Evolutionary conservation across 495 filamentous ascomycete genomes (phyloP).

Genomic region (Cercophora sp.): DNA sequence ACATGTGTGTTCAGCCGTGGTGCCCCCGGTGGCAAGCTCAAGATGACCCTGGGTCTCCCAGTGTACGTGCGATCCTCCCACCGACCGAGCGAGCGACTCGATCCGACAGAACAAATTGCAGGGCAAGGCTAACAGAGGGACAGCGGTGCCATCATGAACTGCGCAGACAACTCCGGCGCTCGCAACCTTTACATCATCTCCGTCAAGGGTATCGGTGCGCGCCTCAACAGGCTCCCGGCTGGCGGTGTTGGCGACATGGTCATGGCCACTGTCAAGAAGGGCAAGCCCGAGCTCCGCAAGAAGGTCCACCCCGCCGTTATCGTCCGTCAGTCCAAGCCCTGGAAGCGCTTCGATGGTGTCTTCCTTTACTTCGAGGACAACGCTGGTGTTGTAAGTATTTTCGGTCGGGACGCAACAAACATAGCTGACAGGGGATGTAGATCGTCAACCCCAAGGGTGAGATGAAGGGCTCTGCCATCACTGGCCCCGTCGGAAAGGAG

Average conservation of each 20-base stretch:
- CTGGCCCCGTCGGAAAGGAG: conserved; percentile 98
- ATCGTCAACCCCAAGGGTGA: conserved; percentile 99
- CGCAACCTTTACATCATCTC: conserved; percentile 99
- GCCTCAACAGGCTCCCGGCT: conserved; percentile 95
- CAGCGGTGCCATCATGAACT: conserved; percentile 95
- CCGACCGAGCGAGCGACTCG: conserved; percentile 4
- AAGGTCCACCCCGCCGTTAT: conserved; percentile 99
- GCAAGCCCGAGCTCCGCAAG: conserved; percentile 98
- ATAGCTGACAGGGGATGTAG: conserved; percentile 39
- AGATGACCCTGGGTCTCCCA: conserved; percentile 99
- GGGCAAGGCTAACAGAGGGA: conserved; percentile 25
- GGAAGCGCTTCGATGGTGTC: conserved; percentile 94
- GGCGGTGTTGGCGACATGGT: conserved; percentile 99
- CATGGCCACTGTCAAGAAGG: conserved; percentile 99
- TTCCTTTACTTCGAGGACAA: conserved; percentile 99
- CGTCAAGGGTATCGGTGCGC: conserved; percentile 97
- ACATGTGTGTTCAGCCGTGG: conserved; percentile 57
- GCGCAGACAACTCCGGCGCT: conserved; percentile 97
- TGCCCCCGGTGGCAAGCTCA: conserved; percentile 98
- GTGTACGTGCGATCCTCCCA: conserved; percentile 66
- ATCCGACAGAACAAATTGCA: neutral
- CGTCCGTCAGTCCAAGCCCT: conserved; percentile 97
- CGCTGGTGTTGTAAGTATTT: conserved; percentile 86
- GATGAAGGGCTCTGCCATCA: conserved; percentile 99
- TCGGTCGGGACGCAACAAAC: neutral